These are phyloP conservation scores for Mycena chlorophos DNA, from an alignment of 768 basidiomycete species.

Conservation along the genomic window DNA sequence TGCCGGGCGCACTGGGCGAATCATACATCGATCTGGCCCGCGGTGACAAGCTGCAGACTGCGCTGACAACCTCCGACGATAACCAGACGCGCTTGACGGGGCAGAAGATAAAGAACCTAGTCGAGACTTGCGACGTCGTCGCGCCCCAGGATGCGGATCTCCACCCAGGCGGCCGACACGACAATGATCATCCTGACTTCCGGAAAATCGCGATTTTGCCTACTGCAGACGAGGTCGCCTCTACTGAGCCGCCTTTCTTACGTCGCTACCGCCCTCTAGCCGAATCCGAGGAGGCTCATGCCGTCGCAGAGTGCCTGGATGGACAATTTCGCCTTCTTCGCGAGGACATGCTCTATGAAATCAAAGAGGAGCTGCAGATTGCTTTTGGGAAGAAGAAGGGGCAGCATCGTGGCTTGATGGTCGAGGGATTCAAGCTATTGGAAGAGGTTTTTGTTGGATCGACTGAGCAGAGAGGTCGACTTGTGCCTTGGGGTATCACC, in stretches of 20 bases:
- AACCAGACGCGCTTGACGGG: slow-evolving; percentile 18
- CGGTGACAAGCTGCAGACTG: not conserved
- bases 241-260: slow-evolving; percentile 46
- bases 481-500: slow-evolving; percentile 38
- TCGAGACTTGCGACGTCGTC: slow-evolving; percentile 28
- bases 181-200: slow-evolving; percentile 66
- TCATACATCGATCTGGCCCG: slow-evolving; percentile 41
- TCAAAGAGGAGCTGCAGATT: slow-evolving; percentile 55
- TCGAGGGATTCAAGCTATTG: slow-evolving; percentile 39
- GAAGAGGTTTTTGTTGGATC: slow-evolving; percentile 25
- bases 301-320: slow-evolving; percentile 51
- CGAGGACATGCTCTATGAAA: slow-evolving; percentile 61
- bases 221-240: slow-evolving; percentile 57
- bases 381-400: slow-evolving; percentile 40
- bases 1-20: slow-evolving; percentile 35
- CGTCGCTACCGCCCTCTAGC: slow-evolving; percentile 46
- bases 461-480: slow-evolving; percentile 17
- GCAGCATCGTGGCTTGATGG: slow-evolving; percentile 33
- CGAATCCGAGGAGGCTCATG: slow-evolving; percentile 39
- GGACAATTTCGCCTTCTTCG: slow-evolving; percentile 66
- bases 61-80: not conserved
- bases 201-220: slow-evolving; percentile 63
- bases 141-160: slow-evolving; percentile 26
- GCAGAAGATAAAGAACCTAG: slow-evolving; percentile 38
- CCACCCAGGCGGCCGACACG: slow-evolving; percentile 65